Evolutionary conservation across 345 rosid genomes (phyloP), one percentile per base, ranked within the genome.

Genomic region (Litchi chinensis): DNA sequence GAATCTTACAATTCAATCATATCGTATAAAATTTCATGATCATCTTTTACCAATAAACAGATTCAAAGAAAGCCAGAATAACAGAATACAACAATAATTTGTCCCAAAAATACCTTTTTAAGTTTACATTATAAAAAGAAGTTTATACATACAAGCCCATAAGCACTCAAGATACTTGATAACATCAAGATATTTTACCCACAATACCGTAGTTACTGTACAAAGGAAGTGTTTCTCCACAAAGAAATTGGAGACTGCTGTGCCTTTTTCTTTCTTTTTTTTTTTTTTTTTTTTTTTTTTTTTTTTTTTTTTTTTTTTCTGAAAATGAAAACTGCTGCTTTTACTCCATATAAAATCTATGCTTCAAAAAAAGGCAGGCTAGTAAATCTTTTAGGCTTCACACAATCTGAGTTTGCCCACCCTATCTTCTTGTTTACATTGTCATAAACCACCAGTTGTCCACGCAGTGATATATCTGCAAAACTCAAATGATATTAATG

Each of bases 391-490:
- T 18, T 76, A 15, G 98, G 90, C 78, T 82, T 78, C 16, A 77
- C 72, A 48, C 99, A 93, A 73, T 89, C 88, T 16, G 99, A 90
- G 68, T 74, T 69, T 48, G 43, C 65, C 98, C 97, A 95, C 43
- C 99, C 99, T 6, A 95, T 89, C 83, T 81, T 93, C 77, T 81
- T 83, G 21, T 93, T 89, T 41, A 83, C 89, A 28, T 93, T 95
- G 82, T 95, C 97, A 78, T 88, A 95, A 6, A 91, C 91, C 43
- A 93, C 87, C 86, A 93, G 69, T 74, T 87, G 88, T 48, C 93
- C 98, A 10, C 93, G 89, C 83, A 93, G 54, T 0, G 98, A 93
- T 67, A 95, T 79, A 81, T 92, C 99, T 95, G 90, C 64, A 73
- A 52, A 32, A 5, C 63, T 50, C 52, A 63, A 76, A 37, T 16